Percentiles rank a stretch among this genome's conserved stretches.
Conservation (phyloP, 1,284 basidiomycete genomes). For the Veloboletus limbatus region DNA sequence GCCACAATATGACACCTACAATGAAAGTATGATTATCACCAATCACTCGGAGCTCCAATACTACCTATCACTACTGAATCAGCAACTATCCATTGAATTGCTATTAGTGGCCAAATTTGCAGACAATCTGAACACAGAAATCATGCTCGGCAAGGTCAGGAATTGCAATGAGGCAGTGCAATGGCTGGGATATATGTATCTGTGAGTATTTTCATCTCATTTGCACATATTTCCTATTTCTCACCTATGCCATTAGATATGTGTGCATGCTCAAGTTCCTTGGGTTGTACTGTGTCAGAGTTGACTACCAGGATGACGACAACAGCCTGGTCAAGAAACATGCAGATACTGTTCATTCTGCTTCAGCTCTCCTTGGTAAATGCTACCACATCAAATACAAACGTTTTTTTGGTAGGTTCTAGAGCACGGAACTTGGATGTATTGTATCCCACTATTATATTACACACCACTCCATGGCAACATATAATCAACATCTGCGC, state of each 20-base stretch:
- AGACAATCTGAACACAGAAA: conserved; percentile 97
- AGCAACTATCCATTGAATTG: conserved; percentile 95
- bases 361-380: conserved; percentile 92
- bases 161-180: conserved; percentile 98
- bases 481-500: conserved; percentile 93
- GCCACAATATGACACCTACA: conserved; percentile 96
- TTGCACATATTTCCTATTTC: conserved; percentile 5
- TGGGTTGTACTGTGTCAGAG: conserved; percentile 84
- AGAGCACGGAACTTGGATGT: conserved; percentile 87
- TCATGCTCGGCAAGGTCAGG: conserved; percentile 92
- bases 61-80: conserved; percentile 91
- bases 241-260: conserved; percentile 52
- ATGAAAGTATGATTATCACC: conserved; percentile 98
- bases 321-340: conserved; percentile 86
- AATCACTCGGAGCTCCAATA: conserved; percentile 97
- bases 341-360: conserved; percentile 93
- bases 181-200: conserved; percentile 94
- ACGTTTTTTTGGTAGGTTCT: conserved; percentile 84
- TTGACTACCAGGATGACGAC: conserved; percentile 91
- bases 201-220: conserved; percentile 53
- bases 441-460: conserved; percentile 98
- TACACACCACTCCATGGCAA: conserved; percentile 93
- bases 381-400: conserved; percentile 95
- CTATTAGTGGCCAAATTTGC: conserved; percentile 93
- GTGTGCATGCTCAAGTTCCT: conserved; percentile 96